A percentile compares a stretch with the other conserved stretches of the same genome.
phyloP scores from a whole-genome alignment of 2,329 filamentous ascomycete species.

The Coniochaeta pulveracea region DNA sequence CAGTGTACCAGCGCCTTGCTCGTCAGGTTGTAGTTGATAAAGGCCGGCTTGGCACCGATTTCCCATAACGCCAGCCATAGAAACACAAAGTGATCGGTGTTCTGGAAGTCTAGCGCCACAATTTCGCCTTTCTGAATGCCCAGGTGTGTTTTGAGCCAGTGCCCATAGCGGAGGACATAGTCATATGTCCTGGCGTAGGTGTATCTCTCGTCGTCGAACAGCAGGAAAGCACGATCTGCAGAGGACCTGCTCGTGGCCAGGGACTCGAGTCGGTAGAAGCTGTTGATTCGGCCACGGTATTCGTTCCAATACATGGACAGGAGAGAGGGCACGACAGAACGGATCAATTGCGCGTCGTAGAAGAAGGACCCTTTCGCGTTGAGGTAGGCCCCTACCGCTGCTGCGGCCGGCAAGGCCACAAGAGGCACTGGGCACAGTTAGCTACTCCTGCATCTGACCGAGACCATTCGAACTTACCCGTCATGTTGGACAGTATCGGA shows the following conservation, averaged over 20 bases:
- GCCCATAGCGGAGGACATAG: slow-evolving; percentile 57
- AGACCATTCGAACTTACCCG: neutral
- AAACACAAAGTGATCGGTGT: slow-evolving; percentile 68
- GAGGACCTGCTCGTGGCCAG: slow-evolving; percentile 41
- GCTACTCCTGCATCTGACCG: no score
- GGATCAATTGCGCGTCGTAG: slow-evolving; percentile 55
- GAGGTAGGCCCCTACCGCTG: slow-evolving; percentile 63
- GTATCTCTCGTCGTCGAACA: slow-evolving; percentile 57
- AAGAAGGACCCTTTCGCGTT: slow-evolving; percentile 59
- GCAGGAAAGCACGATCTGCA: slow-evolving; percentile 46
- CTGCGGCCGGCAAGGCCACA: slow-evolving; percentile 47
- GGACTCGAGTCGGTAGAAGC: slow-evolving; percentile 67
- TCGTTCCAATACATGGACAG: slow-evolving; percentile 33
- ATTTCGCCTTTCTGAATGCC: slow-evolving; percentile 60
- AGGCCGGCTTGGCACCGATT: slow-evolving; percentile 71
- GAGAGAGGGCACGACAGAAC: slow-evolving; percentile 34
- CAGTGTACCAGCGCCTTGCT: slow-evolving; percentile 65
- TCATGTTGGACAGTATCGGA: neutral
- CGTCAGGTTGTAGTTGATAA: slow-evolving; percentile 78
- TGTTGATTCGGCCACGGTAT: slow-evolving; percentile 49
- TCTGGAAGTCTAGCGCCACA: slow-evolving; percentile 72
- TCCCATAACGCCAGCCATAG: slow-evolving; percentile 70
- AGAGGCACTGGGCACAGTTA: slow-evolving; percentile 33
- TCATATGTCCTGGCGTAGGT: slow-evolving; percentile 71
- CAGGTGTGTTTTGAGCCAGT: slow-evolving; percentile 58